Base-by-base conservation (phyloP, 345 rosid species). In the Gynandropsis gynandra region DNA sequence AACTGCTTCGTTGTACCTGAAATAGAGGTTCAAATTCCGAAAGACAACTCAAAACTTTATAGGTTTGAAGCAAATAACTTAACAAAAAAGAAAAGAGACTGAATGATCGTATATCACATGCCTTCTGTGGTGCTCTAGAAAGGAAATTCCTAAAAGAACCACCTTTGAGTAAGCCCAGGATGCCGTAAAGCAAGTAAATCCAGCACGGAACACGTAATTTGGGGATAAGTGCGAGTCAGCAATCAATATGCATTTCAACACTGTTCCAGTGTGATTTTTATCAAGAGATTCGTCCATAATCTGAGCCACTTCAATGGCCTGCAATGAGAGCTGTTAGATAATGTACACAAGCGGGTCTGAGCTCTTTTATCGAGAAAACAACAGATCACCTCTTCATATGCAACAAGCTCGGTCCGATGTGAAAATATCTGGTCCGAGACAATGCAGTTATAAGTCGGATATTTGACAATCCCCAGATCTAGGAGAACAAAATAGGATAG, bases 221-320 rank as follows among this genome's bases (percentile, higher is more conserved):
- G 37, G 33, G 17, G 69, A 65, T 29, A 87, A 44, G 10, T 38
- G 76, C 14, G 82, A 73, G 31, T 80, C 80, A 43, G 96, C 83
- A 50, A 87, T 69, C 67, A 58, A 73, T 50, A 76, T 74, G 75
- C 82, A 87, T 70, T 70, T 76, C 49, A 73, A 65, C 37, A 82
- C 85, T 38, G 64, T 47, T 42, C 63, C 80, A 52, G 5, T 40
- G n/a, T 80, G 60, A 59, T 73, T 76, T 67, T 63, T 70, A 58
- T 84, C 96, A 50, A 90, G 89, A 54, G 85, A 73, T 59, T 87
- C 81, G 64, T 84, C 96, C 83, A 90, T 82, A 44, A 82, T 41
- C 65, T 90, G 96, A 33, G 95, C 92, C 65, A 90, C 77, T 80
- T 80, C 95, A 74, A 84, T 77, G 53, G 96, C 95, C 95, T 90